These are phyloP conservation scores for Coemansia sp. DNA, from an alignment of 371 early-diverging fungal genomes.

Conservation along the genomic window DNA sequence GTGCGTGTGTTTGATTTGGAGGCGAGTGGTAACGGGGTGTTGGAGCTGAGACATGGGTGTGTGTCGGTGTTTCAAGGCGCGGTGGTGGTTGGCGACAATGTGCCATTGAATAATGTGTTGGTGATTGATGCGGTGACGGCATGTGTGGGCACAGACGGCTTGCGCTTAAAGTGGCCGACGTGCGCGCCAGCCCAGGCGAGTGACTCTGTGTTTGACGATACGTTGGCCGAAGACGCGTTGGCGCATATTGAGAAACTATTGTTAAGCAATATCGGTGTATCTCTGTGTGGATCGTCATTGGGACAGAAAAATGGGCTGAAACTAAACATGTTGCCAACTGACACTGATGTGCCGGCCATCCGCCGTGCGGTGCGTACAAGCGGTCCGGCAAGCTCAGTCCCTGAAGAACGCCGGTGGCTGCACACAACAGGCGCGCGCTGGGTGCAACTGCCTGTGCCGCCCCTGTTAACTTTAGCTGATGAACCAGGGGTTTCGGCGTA, in stretches of 20 bases:
- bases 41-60: slow-evolving; percentile 13
- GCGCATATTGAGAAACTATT: slow-evolving; percentile 27
- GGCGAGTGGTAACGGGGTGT: neutral
- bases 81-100: neutral
- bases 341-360: slow-evolving; percentile 4
- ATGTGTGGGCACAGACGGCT: neutral
- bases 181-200: slow-evolving; percentile 6
- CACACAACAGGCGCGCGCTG: slow-evolving; percentile 3
- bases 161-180: slow-evolving; percentile 33
- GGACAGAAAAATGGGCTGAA: slow-evolving; percentile 1
- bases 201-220: neutral
- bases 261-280: slow-evolving; percentile 19
- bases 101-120: neutral
- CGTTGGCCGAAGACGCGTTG: slow-evolving; percentile 7
- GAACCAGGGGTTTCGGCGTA: slow-evolving; percentile 35
- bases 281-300: slow-evolving; percentile 8
- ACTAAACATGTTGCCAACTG: neutral
- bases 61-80: slow-evolving; percentile 21
- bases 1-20: slow-evolving; percentile 6
- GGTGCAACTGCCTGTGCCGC: slow-evolving; percentile 23
- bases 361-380: slow-evolving; percentile 5
- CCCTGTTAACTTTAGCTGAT: neutral
- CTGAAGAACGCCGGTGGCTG: slow-evolving; percentile 25
- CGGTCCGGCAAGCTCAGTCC: slow-evolving; percentile 24
- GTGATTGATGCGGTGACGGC: slow-evolving; percentile 7